These are phyloP conservation scores for Canna indica DNA, from an alignment of 176 grass and related monocot genomes.

Conservation along the genomic window DNA sequence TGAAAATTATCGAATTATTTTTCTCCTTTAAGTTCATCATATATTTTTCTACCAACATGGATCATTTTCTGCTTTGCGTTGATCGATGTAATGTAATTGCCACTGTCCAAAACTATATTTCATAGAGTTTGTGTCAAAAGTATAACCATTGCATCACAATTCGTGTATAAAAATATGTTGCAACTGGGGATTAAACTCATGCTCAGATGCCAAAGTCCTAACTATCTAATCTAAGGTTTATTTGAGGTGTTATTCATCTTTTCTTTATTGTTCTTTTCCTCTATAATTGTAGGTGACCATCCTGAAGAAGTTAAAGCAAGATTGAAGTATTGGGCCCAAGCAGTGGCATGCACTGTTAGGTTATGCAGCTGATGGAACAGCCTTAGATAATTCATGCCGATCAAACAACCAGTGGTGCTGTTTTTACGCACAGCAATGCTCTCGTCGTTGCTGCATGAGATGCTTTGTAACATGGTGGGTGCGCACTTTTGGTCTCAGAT, in stretches of 20 bases:
- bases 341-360: constrained; percentile 12
- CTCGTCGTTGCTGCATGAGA: background rate
- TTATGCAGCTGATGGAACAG: background rate
- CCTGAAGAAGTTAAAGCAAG: constrained; percentile 14
- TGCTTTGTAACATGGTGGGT: background rate
- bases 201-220: too few relatives aligned
- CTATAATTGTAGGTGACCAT: background rate
- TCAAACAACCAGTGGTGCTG: background rate
- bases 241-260: too few relatives aligned
- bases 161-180: too few relatives aligned
- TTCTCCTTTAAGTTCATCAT: background rate
- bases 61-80: background rate
- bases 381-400: background rate
- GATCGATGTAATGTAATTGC: background rate
- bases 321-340: constrained; percentile 9
- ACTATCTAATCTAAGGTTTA: too few relatives aligned
- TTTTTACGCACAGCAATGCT: background rate
- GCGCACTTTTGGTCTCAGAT: background rate
- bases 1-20: background rate
- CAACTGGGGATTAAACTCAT: too few relatives aligned
- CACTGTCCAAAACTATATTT: too few relatives aligned
- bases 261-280: background rate
- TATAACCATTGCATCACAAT: too few relatives aligned
- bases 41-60: background rate
- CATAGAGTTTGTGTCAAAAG: too few relatives aligned